Evolutionary conservation across 2,329 filamentous ascomycete species (phyloP), one percentile per base, ranked within the genome.

Genomic region (Ceratocystis destructans): DNA sequence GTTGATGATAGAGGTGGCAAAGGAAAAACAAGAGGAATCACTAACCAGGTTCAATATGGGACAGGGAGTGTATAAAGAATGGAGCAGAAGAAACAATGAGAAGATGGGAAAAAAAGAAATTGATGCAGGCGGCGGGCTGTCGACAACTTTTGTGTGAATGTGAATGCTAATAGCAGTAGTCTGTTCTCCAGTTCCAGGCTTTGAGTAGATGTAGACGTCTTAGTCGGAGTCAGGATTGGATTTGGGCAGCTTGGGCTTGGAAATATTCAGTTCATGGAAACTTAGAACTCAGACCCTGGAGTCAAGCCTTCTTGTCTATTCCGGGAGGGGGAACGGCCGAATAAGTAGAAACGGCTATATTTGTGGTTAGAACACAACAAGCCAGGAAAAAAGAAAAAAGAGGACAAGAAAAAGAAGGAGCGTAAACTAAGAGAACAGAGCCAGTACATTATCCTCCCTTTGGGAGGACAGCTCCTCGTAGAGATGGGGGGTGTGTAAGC

Each of bases 291-390:
- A 57, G 53, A 57, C 53, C 53, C 53, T 57, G 53, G 15, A 57
- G 53, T 31, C 53, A 31, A 57, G 53, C n/a, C 53, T 57, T 57
- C 53, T 31, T 57, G 53, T 57, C 53, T 57, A 57, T 41, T 62
- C 59, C 59, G 61, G 61, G 61, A 62, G 61, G 41, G 61, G 61
- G 37, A 22, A 46, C 12, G 61, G 61, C 61, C 20, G 22, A 62
- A 62, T 62, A 62, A 62, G 61, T 62, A 62, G 44, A 41, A 46
- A 41, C 61, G 25, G 41, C 20, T 57, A 57, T 31, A 57, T 57
- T 41, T 57, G 25, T 57, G 53, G 25, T 28, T 57, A 28, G 53
- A 15, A 57, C 46, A 50, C 28, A 57, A 57, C 25, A 33, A 57
- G 37, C 10, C 53, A 57, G 53, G 22, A 8, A 28, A 33, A 28